Percentiles rank a stretch among this genome's conserved stretches.
Evolutionary conservation across 1,284 basidiomycete species (phyloP).

Genomic region (Ganoderma sp.): DNA sequence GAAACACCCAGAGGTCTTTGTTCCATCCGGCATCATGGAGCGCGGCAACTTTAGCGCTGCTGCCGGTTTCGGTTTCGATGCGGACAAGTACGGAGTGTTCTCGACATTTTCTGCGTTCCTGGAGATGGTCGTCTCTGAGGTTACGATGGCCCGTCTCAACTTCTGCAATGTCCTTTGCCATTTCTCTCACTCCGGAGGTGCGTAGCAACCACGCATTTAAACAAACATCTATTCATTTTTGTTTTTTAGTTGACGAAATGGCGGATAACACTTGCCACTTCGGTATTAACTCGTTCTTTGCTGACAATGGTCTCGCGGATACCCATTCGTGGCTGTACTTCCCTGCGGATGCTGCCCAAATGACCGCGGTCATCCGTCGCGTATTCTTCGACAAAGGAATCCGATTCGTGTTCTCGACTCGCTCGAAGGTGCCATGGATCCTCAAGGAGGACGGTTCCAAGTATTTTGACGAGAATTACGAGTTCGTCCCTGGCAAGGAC

Average conservation of each 20-base stretch:
- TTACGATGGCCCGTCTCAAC: conserved; percentile 90
- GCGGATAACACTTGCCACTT: conserved; percentile 89
- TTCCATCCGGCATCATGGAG: conserved; percentile 70
- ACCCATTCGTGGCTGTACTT: conserved; percentile 82
- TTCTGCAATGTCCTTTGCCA: conserved; percentile 85
- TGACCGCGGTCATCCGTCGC: conserved; percentile 74
- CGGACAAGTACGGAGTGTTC: conserved; percentile 79
- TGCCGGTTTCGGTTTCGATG: conserved; percentile 82
- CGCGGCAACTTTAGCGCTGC: conserved; percentile 68
- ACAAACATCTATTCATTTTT: neutral
- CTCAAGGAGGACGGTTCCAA: conserved; percentile 75
- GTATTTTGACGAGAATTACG: conserved; percentile 74
- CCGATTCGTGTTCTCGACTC: conserved; percentile 86
- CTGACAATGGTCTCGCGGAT: conserved; percentile 83
- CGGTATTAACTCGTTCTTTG: conserved; percentile 84
- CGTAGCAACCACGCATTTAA: neutral
- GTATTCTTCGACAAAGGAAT: conserved; percentile 84
- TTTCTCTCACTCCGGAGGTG: conserved; percentile 86
- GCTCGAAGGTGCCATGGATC: conserved; percentile 85
- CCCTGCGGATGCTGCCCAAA: conserved; percentile 82
- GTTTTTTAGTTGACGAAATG: conserved; percentile 67
- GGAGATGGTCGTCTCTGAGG: conserved; percentile 86
- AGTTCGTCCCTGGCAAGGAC: conserved; percentile 83
- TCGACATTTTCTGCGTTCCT: conserved; percentile 89
- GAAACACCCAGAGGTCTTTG: conserved; percentile 86